Conservation (phyloP, 129 eudicot species). For the Dittrichia graveolens region DNA sequence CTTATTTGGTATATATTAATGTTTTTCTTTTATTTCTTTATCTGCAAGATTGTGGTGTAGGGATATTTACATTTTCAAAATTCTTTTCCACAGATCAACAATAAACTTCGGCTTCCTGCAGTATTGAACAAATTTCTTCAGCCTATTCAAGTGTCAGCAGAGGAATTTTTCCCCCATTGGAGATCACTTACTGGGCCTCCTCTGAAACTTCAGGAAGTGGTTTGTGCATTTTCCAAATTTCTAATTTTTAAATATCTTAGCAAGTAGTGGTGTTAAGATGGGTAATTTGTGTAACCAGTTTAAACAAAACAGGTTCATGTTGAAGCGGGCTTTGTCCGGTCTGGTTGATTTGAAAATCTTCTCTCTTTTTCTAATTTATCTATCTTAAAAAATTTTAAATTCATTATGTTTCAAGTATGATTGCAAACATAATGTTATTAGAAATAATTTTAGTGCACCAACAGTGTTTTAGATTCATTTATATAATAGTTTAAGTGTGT, state of each 20-base stretch:
- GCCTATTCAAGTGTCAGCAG: slow-evolving; percentile 75
- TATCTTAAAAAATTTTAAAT: not conserved
- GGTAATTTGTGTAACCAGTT: not conserved
- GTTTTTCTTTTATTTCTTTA: not conserved
- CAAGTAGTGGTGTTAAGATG: not conserved
- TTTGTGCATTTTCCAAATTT: slow-evolving; percentile 39
- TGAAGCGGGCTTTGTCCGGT: not conserved
- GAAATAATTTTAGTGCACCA: slow-evolving; percentile 5
- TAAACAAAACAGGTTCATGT: not conserved
- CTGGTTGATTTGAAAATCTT: not conserved
- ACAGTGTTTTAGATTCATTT: slow-evolving; percentile 12
- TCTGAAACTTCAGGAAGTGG: slow-evolving; percentile 99
- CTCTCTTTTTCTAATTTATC: not conserved
- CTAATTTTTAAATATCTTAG: not conserved
- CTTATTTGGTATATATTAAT: slow-evolving; percentile 54
- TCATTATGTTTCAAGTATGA: not conserved
- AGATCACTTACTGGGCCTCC: slow-evolving; percentile 97
- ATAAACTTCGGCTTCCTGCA: slow-evolving; percentile 89
- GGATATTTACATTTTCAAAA: slow-evolving; percentile 1
- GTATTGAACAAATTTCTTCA: slow-evolving; percentile 87
- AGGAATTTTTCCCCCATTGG: slow-evolving; percentile 97
- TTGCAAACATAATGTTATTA: not conserved
- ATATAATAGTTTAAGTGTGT: not conserved
- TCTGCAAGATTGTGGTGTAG: slow-evolving; percentile 16
- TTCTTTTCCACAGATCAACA: slow-evolving; percentile 58